phyloP scores from a whole-genome alignment of 75 land plant species.

The Azolla pinnata region DNA sequence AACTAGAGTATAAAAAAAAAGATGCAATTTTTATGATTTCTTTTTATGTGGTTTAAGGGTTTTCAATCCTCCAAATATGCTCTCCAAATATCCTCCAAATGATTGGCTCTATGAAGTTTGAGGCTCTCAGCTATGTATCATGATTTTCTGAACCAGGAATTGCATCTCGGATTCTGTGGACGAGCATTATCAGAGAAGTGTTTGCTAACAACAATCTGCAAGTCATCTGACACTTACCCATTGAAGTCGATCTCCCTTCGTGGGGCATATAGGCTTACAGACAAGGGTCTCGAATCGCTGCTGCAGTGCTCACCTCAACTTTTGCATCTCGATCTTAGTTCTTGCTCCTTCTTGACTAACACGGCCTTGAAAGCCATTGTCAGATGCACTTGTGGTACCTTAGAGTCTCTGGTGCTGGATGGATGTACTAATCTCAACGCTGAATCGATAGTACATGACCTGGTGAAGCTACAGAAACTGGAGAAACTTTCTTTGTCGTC shows the following conservation, averaged over 20 bases:
- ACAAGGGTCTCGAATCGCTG: constrained; percentile 41
- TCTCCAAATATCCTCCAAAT: no score
- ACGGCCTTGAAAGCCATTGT: constrained; percentile 29
- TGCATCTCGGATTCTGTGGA: constrained; percentile 66
- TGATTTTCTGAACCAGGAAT: constrained; percentile 30
- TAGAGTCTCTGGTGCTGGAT: constrained; percentile 48
- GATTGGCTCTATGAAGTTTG: no score
- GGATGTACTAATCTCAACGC: constrained; percentile 43
- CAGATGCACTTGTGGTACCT: constrained; percentile 14
- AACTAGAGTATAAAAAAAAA: background rate
- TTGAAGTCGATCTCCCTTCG: constrained; percentile 33
- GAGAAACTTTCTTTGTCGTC: constrained; percentile 44
- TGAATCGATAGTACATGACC: constrained; percentile 37
- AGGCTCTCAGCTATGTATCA: no score
- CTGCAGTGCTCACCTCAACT: constrained; percentile 38
- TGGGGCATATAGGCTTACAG: constrained; percentile 59
- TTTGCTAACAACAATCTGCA: constrained; percentile 26
- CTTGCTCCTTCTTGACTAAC: constrained; percentile 44
- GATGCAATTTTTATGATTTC: background rate
- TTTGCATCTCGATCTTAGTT: constrained; percentile 41
- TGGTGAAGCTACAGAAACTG: constrained; percentile 38
- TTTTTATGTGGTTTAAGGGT: no score
- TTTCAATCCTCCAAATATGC: no score
- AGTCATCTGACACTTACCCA: constrained; percentile 17
- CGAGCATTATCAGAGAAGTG: constrained; percentile 47